Evolutionary conservation across 768 basidiomycete genomes (phyloP), one percentile per base, ranked within the genome.

Genomic region (Gyrodon lividus): DNA sequence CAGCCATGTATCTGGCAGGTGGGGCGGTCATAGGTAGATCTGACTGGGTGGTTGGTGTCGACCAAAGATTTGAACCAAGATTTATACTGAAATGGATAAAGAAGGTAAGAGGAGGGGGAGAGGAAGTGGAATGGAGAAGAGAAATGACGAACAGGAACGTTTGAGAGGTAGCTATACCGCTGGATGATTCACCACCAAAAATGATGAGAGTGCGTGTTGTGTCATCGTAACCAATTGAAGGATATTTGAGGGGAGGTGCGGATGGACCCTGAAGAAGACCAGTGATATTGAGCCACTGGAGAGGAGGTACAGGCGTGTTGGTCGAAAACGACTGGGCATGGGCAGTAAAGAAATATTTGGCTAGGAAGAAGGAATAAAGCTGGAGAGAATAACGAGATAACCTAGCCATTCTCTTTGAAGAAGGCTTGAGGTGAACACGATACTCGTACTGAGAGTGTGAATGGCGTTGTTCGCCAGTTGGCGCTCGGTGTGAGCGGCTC

Each of bases 181-280:
- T 78, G 49, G 79, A 73, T 5, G 87, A 86, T 69, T 88, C 78
- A 42, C 89, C 89, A 45, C 89, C 89, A 61, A 89, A 91, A 46
- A 91, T 76, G 58, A 91, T 72, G 47, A 91, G 67, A 9, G 76
- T 77, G 45, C 81, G 79, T 58, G 78, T 79, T 31, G 35, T 51
- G 57, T 65, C 68, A 59, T 73, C 68, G 61, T 73, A 77, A 13
- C 87, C 89, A 57, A 92, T 82, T 30, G 84, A 77, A 6, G 87
- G 81, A 59, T 87, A 84, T 66, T 82, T 86, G 57, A 90, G 74
- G 6, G 84, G 83, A 6, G 86, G 81, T 2, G 72, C 67, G 4
- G 78, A 49, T 1, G 84, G 65, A 28, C 87, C 86, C 26, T 68
- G 70, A 38, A 87, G 70, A 46, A 82, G 71, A 57, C 57, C 54